Percentiles rank a stretch among this genome's conserved stretches.
Conservation (phyloP, 202 grass and related monocot species). For the Schoenoplectus triqueter region DNA sequence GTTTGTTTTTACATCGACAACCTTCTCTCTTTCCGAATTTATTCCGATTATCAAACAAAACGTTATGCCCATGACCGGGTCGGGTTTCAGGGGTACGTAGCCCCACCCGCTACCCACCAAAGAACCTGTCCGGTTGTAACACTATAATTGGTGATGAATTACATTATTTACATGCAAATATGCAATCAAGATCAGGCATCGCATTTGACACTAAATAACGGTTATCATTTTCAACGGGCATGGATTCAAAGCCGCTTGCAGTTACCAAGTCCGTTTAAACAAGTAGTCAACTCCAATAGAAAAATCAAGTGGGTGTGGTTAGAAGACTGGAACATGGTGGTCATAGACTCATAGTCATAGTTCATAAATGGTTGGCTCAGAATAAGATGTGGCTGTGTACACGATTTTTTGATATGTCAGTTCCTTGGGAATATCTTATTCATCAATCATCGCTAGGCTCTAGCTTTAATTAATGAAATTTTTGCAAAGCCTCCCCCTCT, state of each 20-base stretch:
- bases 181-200: no score
- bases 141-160: no score
- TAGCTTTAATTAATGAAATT: not conserved
- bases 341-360: constrained; percentile 16
- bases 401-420: not conserved
- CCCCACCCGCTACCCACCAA: not conserved
- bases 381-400: not conserved
- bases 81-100: not conserved
- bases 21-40: constrained; percentile 20
- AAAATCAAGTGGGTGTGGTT: constrained; percentile 9
- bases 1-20: not conserved
- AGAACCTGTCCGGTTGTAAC: not conserved
- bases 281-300: not conserved
- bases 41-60: not conserved
- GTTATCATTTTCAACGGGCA: not conserved
- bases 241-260: not conserved
- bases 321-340: not conserved
- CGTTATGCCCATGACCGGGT: constrained; percentile 11
- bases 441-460: not conserved
- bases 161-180: no score
- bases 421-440: not conserved
- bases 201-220: no score
- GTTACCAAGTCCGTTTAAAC: not conserved
- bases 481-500: not conserved
- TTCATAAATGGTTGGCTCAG: constrained; percentile 19